phyloP scores from a whole-genome alignment of 495 filamentous ascomycete species.

The Cercophora samala region DNA sequence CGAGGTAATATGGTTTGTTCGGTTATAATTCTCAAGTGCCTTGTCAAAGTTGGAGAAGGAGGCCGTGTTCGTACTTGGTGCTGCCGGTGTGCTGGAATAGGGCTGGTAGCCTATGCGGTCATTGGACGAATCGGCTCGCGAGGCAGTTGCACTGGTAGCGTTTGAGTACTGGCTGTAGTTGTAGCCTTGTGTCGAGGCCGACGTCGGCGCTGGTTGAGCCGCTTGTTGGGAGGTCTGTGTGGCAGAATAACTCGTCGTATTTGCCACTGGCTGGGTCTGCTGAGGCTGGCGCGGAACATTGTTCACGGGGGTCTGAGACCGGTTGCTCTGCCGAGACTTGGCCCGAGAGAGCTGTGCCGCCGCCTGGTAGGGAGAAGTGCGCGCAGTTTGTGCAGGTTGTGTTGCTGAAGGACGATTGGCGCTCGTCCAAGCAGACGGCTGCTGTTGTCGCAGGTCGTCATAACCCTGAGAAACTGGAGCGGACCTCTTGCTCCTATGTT shows the following conservation, averaged over 20 bases:
- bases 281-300: constrained; percentile 14
- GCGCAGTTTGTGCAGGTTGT: constrained; percentile 14
- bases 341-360: constrained; percentile 24
- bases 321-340: constrained; percentile 26
- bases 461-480: constrained; percentile 18
- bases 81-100: constrained; percentile 18
- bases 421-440: constrained; percentile 20
- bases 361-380: constrained; percentile 21
- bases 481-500: constrained; percentile 19
- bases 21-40: constrained; percentile 17
- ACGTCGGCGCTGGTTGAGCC: neutral
- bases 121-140: constrained; percentile 22
- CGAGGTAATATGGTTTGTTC: constrained; percentile 18
- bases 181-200: constrained; percentile 22
- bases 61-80: constrained; percentile 13
- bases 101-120: constrained; percentile 27
- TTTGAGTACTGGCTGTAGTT: constrained; percentile 23
- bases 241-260: constrained; percentile 15
- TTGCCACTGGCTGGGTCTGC: constrained; percentile 10
- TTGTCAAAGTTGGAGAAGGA: constrained; percentile 29
- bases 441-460: constrained; percentile 23
- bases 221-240: constrained; percentile 9
- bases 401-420: constrained; percentile 13
- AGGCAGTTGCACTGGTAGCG: constrained; percentile 12
- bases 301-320: constrained; percentile 25